These are phyloP conservation scores for Gonapodya prolifera DNA, from an alignment of 192 early-diverging fungal species.

Conservation along the genomic window DNA sequence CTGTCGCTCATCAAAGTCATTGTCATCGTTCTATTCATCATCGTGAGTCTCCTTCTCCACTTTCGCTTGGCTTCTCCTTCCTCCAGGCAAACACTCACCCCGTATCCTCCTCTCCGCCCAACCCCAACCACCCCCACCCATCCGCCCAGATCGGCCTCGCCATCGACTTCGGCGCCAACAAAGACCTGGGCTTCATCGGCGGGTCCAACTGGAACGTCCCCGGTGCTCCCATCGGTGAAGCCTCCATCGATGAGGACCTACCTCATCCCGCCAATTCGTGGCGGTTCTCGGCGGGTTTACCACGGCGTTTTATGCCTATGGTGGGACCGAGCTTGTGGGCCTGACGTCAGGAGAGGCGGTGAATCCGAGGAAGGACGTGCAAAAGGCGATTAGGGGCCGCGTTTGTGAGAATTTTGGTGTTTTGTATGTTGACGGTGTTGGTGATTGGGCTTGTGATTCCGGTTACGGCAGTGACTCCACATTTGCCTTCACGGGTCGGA, in stretches of 20 bases:
- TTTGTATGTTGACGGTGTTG: too few relatives aligned
- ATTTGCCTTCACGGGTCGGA: too few relatives aligned
- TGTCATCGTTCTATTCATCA: conserved; percentile 63
- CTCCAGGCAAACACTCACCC: too few relatives aligned
- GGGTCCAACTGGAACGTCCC: conserved; percentile 52
- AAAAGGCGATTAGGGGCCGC: conserved; percentile 43
- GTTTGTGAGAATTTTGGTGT: too few relatives aligned
- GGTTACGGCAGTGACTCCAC: too few relatives aligned
- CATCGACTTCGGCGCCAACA: conserved; percentile 4
- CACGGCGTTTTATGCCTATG: conserved; percentile 67
- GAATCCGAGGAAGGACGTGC: conserved; percentile 70
- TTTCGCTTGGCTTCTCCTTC: conserved; percentile 39
- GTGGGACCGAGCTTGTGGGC: conserved; percentile 81
- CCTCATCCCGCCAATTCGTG: too few relatives aligned
- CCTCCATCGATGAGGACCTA: conserved; percentile 30
- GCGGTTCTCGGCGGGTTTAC: conserved; percentile 58
- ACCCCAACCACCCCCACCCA: conserved; percentile 4
- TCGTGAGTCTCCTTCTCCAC: conserved; percentile 62
- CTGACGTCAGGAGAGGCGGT: conserved; percentile 80
- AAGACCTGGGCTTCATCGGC: conserved; percentile 34
- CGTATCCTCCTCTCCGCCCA: not conserved
- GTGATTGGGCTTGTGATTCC: too few relatives aligned
- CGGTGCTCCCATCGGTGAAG: conserved; percentile 50
- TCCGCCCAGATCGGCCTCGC: not conserved
- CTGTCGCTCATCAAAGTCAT: conserved; percentile 66